Percentiles rank a stretch among this genome's conserved stretches.
Conservation (phyloP, 441 rosid genomes). For the Brassica balearica region DNA sequence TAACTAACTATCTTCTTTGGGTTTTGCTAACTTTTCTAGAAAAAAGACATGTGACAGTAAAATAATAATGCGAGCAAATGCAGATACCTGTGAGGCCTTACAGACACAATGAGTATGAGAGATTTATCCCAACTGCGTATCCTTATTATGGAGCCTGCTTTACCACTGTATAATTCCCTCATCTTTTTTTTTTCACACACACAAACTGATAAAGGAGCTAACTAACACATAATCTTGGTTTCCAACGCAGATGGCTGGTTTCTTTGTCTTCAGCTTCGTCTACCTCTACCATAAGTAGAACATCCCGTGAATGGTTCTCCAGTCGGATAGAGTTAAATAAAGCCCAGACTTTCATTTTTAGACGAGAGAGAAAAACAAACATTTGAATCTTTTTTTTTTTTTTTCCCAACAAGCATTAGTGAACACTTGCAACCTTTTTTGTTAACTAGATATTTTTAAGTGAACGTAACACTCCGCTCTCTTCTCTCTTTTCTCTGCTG, state of each 20-base stretch:
- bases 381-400: neutral
- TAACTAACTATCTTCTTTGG: neutral
- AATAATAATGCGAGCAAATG: constrained; percentile 25
- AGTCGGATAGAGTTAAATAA: constrained; percentile 21
- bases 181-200: neutral
- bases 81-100: constrained; percentile 83
- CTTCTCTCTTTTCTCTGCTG: neutral
- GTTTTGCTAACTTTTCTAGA: neutral
- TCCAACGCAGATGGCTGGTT: constrained; percentile 76
- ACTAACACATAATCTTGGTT: constrained; percentile 14
- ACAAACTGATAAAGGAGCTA: constrained; percentile 12
- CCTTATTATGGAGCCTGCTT: constrained; percentile 85
- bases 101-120: constrained; percentile 77
- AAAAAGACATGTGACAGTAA: neutral
- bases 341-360: constrained; percentile 24
- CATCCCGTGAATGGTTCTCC: constrained; percentile 13
- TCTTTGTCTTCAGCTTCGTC: constrained; percentile 73
- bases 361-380: neutral
- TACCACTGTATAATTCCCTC: constrained; percentile 48
- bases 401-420: constrained; percentile 12
- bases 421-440: constrained; percentile 25
- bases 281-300: constrained; percentile 66
- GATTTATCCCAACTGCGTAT: constrained; percentile 72
- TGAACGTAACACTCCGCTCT: neutral
- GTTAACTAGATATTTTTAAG: constrained; percentile 18